Base-by-base conservation (phyloP, 140 eudicot genomes). In the Stevia rebaudiana region DNA sequence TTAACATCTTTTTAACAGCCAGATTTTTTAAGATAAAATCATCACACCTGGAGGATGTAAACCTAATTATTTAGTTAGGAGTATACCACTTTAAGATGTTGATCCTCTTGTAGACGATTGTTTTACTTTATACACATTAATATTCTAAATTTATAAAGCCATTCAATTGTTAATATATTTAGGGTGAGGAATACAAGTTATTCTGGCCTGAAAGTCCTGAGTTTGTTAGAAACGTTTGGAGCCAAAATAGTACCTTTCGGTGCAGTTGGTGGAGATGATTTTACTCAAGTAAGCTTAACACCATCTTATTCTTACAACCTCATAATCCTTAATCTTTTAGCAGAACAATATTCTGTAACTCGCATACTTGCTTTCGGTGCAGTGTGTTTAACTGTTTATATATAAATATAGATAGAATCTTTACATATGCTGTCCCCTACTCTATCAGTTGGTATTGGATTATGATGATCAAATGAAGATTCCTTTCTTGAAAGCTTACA, bases 211-310 rank as follows among this genome's bases (percentile, higher is more conserved):
- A 79, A 2, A 73, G 68, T 40, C 67, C 83, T 12, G 85, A 80
- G 62, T 83, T 79, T 30, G 80, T 83, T 3, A 67, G 89, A 56
- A 70, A 65, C 49, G 17, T 84, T 70, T 71, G 83, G 86, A 31
- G 90, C 82, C 51, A 84, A 55, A 13, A 80, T 84, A 8, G 67
- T 84, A 25, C 90, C 86, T 37, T 84, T 84, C 63, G 90, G 86
- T 23, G 80, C 53, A 8, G 90, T 80, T 36, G 86, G 90, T 8
- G 90, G 71, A 53, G 90, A 84, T 60, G 86, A 84, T 51, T 1
- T 84, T 12, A 25, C 39, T 11, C 70, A 77, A 58, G 81, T 75
- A 67, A 80, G 76, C 33, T 17, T 35, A 28, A 11, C 51, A 41
- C 55, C 13, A 11, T 36, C 33, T n/a, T n/a, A n/a, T n/a, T n/a